A percentile compares a stretch with the other conserved stretches of the same genome.
phyloP scores from a whole-genome alignment of 441 rosid genomes.

The Iberis amara region DNA sequence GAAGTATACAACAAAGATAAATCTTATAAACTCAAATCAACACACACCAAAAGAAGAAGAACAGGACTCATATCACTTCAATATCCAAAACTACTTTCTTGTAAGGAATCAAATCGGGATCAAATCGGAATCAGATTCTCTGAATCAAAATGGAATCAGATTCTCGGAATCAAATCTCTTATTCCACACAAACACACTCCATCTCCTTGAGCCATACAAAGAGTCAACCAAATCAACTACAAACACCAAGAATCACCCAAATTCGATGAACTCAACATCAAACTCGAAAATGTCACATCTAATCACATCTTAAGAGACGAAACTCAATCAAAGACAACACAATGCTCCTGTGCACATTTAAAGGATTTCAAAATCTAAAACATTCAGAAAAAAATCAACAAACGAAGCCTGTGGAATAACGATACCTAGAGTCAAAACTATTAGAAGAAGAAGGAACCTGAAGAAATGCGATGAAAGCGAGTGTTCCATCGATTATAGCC shows the following conservation, averaged over 20 bases:
- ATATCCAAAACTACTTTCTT: slow-evolving; percentile 14
- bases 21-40: slow-evolving; percentile 22
- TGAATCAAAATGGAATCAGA: too few relatives aligned
- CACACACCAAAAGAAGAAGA: slow-evolving; percentile 2
- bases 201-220: neutral
- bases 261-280: neutral
- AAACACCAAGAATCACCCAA: neutral
- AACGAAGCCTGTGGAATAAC: too few relatives aligned
- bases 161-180: slow-evolving; percentile 20
- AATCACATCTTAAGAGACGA: neutral
- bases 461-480: slow-evolving; percentile 38
- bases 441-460: slow-evolving; percentile 29
- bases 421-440: neutral
- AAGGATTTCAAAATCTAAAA: too few relatives aligned
- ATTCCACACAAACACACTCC: slow-evolving; percentile 8
- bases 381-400: neutral
- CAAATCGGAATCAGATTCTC: too few relatives aligned
- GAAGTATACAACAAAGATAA: slow-evolving; percentile 27
- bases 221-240: slow-evolving; percentile 28
- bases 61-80: slow-evolving; percentile 19
- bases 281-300: slow-evolving; percentile 8
- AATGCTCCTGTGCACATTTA: too few relatives aligned
- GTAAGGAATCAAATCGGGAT: too few relatives aligned
- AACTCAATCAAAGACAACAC: too few relatives aligned
- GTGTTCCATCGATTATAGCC: slow-evolving; percentile 35